phyloP scores from a whole-genome alignment of 306 rosid species.

The Glycyrrhiza uralensis region DNA sequence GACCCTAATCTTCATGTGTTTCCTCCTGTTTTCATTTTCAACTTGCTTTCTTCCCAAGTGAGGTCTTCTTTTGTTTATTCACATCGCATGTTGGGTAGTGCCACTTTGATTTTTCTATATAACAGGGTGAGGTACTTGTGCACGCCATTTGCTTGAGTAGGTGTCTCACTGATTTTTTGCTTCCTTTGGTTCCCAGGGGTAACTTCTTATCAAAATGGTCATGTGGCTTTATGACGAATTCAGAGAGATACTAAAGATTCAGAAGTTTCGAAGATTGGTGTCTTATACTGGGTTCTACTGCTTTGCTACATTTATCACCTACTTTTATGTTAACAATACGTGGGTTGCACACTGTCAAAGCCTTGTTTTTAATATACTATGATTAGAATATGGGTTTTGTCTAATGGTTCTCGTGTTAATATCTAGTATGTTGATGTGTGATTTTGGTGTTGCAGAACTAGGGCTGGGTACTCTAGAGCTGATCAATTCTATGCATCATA shows the following conservation, averaged over 20 bases:
- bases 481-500: conserved; percentile 94
- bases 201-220: not conserved
- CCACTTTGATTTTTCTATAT: too few species aligned
- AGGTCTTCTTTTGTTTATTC: too few species aligned
- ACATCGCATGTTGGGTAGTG: too few species aligned
- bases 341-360: conserved; percentile 37
- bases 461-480: conserved; percentile 95
- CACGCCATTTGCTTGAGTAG: conserved; percentile 30
- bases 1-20: too few species aligned
- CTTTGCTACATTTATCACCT: conserved; percentile 59
- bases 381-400: not conserved
- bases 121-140: too few species aligned
- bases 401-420: conserved; percentile 5
- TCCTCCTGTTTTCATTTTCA: too few species aligned
- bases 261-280: conserved; percentile 72
- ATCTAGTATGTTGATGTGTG: not conserved
- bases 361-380: not conserved
- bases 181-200: conserved; percentile 22
- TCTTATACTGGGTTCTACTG: conserved; percentile 80
- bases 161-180: conserved; percentile 2
- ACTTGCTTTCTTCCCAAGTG: too few species aligned
- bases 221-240: conserved; percentile 54
- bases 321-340: conserved; percentile 79
- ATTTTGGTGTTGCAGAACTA: conserved; percentile 60
- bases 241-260: conserved; percentile 71